These are phyloP conservation scores for Eucommia ulmoides DNA, from an alignment of 257 asterid genomes.

Conservation along the genomic window DNA sequence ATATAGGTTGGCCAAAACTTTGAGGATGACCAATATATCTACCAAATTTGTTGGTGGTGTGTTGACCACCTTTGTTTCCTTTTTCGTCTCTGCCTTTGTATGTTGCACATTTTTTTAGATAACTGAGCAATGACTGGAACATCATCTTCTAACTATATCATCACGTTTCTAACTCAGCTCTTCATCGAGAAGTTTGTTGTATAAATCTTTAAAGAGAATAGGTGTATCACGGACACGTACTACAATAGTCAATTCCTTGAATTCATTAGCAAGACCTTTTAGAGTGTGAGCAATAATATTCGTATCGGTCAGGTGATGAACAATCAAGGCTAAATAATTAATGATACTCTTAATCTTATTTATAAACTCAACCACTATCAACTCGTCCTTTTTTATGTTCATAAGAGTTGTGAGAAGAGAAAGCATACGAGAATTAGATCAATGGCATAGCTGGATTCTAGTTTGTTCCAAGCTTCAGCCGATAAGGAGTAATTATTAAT, in stretches of 20 bases:
- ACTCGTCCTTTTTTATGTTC: not conserved
- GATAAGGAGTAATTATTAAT: not conserved
- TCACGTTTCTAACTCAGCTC: not conserved
- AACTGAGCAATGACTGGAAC: not conserved
- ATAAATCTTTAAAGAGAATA: not conserved
- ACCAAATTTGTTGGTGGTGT: not conserved
- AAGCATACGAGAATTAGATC: not conserved
- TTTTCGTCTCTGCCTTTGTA: not conserved
- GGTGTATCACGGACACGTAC: not conserved
- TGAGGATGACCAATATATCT: not conserved
- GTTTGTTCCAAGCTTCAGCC: not conserved
- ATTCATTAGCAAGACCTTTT: not conserved
- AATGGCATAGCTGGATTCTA: conserved; percentile 1
- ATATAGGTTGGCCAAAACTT: not conserved
- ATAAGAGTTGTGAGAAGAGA: not conserved
- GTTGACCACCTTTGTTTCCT: not conserved
- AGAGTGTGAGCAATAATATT: not conserved
- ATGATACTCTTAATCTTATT: not conserved
- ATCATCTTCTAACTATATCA: not conserved
- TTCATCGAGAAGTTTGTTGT: conserved; percentile 4
- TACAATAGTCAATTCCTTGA: not conserved
- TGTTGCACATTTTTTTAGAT: not conserved
- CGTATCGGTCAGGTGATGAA: not conserved
- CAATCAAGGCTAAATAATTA: not conserved
- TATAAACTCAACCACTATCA: not conserved